Evolutionary conservation across 805 yeast species (phyloP), one percentile per base, ranked within the genome.

Genomic region (Candida methanosorbosa): DNA sequence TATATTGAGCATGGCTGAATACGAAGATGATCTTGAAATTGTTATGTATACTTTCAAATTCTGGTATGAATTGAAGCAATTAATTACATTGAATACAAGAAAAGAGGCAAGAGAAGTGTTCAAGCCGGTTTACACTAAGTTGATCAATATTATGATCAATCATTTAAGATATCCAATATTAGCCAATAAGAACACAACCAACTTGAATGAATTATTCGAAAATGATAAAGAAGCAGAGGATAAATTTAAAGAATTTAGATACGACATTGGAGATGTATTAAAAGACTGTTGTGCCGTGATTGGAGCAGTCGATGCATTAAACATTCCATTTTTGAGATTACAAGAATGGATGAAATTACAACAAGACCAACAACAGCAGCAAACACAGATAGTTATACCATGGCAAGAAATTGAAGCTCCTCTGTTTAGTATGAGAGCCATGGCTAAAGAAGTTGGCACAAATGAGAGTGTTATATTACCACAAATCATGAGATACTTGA

Each of bases 211-310:
- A 33, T 52, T 77, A 15, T 90, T 90, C 48, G 68, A 68, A 18
- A 69, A 70, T 29, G 86, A 83, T 49, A 68, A 65, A 44, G 96
- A 86, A 52, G 81, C 75, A 36, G 95, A 87, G 52, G 98, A 94
- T 52, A 84, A 86, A 56, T 92, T 92, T 56, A 78, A 84, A 49
- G 94, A 86, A 39, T 92, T 90, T 59, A 71, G 99, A 50, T 92
- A 92, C 58, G 95, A 86, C 37, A 84, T 92, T 83, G 97, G 97
- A 26, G 97, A 92, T 55, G 95, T 90, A n/a, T 63, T 92, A 41
- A 94, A 94, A 52, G 95, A 87, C 53, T 87, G 97, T 63, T 84
- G 97, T 46, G 83, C 84, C 2, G 90, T 92, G 3, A 77, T 85
- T 29, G 97, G 97, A 1, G 68, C 94, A 3, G 60, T 72, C 9